Evolutionary conservation across 2,329 filamentous ascomycete genomes (phyloP), one percentile per base, ranked within the genome.

Genomic region (Lachnellula cervina): DNA sequence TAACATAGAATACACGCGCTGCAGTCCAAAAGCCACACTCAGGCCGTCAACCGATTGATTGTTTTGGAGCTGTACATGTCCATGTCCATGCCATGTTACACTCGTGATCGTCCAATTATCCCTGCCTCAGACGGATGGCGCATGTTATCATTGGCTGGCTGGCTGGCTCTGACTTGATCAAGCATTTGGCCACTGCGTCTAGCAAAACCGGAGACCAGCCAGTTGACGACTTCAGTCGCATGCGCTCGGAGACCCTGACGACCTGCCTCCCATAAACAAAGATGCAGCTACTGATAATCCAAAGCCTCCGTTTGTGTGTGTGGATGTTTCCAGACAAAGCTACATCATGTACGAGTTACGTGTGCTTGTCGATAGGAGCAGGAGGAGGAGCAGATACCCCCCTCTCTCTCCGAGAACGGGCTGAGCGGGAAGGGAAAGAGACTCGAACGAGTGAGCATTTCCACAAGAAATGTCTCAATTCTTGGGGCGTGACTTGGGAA

Each of bases 181-280:
- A 65, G 66, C 62, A 66, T 62, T 66, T 63, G 63, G 61, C 66
- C 62, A 61, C 61, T 65, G 62, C 58, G 40, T 61, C 57, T 59
- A 51, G 56, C 60, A 58, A 59, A 52, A 60, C 58, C 54, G 43
- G 23, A 48, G 50, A 55, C 49, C 50, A 34, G 45, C 56, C 16
- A 25, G n/a, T 49, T 44, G 57, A 48, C 49, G 32, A 52, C 49
- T 59, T 54, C 51, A 62, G 52, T 62, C 58, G 59, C 52, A 61
- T 63, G 55, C 59, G 59, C 62, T 63, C 48, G 58, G 58, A 55
- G 47, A 49, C 49, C 37, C 47, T 57, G 46, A 58, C 57, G 55
- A 51, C 51, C 53, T 62, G 56, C 49, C 52, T 51, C 48, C 43
- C 47, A 38, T 16, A 37, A 25, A 49, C 54, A 37, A 35, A 53